Conservation (phyloP, 805 yeast genomes). For the Candida cerambycidarum region DNA sequence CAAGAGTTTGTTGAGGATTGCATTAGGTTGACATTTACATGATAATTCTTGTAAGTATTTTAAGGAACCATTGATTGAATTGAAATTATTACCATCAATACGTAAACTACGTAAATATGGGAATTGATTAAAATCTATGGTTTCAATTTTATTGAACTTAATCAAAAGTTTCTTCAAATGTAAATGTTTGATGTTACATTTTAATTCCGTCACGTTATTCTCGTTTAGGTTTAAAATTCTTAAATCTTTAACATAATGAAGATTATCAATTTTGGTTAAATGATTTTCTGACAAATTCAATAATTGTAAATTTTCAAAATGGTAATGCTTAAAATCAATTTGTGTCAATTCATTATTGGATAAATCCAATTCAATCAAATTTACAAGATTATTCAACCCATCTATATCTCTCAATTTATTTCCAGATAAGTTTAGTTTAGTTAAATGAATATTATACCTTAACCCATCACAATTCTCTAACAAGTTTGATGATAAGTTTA, state of each 20-base stretch:
- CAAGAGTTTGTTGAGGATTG: slow-evolving; percentile 19
- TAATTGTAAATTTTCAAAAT: slow-evolving; percentile 43
- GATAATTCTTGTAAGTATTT: slow-evolving; percentile 43
- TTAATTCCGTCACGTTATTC: slow-evolving; percentile 30
- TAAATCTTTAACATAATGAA: slow-evolving; percentile 36
- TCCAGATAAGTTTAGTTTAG: slow-evolving; percentile 35
- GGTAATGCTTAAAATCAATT: slow-evolving; percentile 34
- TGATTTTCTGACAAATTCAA: slow-evolving; percentile 44
- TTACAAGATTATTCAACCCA: slow-evolving; percentile 38
- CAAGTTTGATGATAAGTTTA: slow-evolving; percentile 40
- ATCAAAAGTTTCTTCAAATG: slow-evolving; percentile 38
- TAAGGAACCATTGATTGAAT: slow-evolving; percentile 26
- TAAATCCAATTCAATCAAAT: slow-evolving; percentile 40
- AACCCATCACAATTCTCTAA: slow-evolving; percentile 38
- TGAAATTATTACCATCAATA: slow-evolving; percentile 44
- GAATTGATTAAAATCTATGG: slow-evolving; percentile 30
- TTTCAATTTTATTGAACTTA: slow-evolving; percentile 35
- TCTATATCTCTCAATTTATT: slow-evolving; percentile 37
- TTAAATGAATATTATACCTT: slow-evolving; percentile 40
- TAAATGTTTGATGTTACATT: slow-evolving; percentile 22
- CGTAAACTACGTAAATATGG: slow-evolving; percentile 44
- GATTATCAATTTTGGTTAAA: slow-evolving; percentile 30
- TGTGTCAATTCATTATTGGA: slow-evolving; percentile 41
- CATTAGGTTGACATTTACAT: slow-evolving; percentile 34
- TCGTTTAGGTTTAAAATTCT: slow-evolving; percentile 42